Evolutionary conservation across 2,329 filamentous ascomycete genomes (phyloP), one percentile per base, ranked within the genome.

Genomic region (Myotisia sp.): DNA sequence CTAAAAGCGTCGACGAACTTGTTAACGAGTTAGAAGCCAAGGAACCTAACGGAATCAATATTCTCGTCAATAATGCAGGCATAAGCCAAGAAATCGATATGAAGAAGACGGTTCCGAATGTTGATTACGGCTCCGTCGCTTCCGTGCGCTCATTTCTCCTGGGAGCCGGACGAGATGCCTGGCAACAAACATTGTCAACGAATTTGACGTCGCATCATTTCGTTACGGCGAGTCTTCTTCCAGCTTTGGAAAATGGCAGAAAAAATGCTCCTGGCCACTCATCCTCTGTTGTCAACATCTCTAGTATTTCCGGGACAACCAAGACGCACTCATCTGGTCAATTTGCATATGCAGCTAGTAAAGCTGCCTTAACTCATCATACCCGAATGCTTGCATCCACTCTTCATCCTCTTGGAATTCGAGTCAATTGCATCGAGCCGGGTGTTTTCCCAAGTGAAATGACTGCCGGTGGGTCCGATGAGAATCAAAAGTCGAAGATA

Each of bases 381-480:
- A 73, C 64, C 17, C 64, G 64, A 43, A 61, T 71, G 58, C 56
- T 74, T 6, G 65, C 68, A 1, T 59, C 59, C 6, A 65, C 71
- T 37, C 60, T 74, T 18, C 59, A 63, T n/a, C 59, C 63, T 26
- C 58, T 71, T 32, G 68, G 71, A 49, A 64, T 74, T 33, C 54
- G 70, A 9, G 59, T 74, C 41, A 74, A 75, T 50, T 61, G 55
- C 29, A 71, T 74, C 42, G 66, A 69, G 2, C 70, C 68, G 0
- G 67, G 68, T 19, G 59, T 72, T 3, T 74, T 74, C 48, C 68
- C 68, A 0, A 64, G 60, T 9, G 67, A 73, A 50, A 72, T 74
- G 66, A 74, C 69, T 2, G 62, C 68, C 0, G 56, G 61, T 4
- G 62, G 63, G 29, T 65, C 60, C 37, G 61, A 62, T 22, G 60